A percentile compares a stretch with the other conserved stretches of the same genome.
Conservation (phyloP, 2,329 filamentous ascomycete genomes). For the Colletotrichum siamense region DNA sequence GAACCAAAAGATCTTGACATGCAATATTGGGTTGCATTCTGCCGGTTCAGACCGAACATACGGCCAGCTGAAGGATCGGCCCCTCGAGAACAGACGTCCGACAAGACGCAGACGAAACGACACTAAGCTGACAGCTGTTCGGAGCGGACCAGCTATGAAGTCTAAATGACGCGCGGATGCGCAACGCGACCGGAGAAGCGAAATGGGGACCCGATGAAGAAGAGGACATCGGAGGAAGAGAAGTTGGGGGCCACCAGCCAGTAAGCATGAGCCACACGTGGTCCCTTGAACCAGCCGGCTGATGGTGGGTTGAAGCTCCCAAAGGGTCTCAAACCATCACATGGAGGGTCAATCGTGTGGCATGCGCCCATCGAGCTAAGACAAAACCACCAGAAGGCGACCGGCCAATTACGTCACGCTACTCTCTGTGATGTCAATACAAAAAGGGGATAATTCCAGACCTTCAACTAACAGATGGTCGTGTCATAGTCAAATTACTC, state of each 20-base stretch:
- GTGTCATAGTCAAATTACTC: not conserved
- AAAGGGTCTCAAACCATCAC: conserved; percentile 14
- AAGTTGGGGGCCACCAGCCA: not conserved
- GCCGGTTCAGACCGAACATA: not conserved
- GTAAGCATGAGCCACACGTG: conserved; percentile 7
- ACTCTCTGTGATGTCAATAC: not conserved
- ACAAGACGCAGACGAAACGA: conserved; percentile 13
- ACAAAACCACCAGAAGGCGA: not conserved
- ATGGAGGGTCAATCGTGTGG: not conserved
- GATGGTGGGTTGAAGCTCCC: not conserved
- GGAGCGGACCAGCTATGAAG: not conserved
- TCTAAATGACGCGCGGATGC: conserved; percentile 4
- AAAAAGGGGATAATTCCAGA: not conserved
- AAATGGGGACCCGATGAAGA: not conserved
- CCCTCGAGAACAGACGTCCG: conserved; percentile 13
- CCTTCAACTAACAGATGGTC: not conserved
- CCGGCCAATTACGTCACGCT: not conserved
- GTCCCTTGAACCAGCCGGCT: not conserved
- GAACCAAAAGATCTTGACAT: not conserved
- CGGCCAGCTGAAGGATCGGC: not conserved
- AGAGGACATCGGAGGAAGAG: not conserved
- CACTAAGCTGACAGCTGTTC: conserved; percentile 8
- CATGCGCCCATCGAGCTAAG: conserved; percentile 10
- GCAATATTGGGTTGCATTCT: not conserved
- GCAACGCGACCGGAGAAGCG: not conserved